Base-by-base conservation (phyloP, 2,329 filamentous ascomycete species). In the Bretziella fagacearum region DNA sequence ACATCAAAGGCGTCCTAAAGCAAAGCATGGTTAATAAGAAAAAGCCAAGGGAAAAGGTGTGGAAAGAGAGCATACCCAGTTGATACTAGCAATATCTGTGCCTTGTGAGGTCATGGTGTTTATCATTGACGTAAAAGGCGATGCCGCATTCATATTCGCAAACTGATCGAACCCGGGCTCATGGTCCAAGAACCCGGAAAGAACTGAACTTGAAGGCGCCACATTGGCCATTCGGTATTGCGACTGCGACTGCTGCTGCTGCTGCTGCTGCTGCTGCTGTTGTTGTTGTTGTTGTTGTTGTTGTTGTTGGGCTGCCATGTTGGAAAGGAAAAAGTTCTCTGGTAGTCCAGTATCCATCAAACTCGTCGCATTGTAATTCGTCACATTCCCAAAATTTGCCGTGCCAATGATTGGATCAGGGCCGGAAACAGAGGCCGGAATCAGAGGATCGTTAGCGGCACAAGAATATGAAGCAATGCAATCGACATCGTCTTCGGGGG, bases 1-100 rank as follows among this genome's bases (percentile, higher is more conserved):
- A 66, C 74, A 51, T 77, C 72, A 41, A 77, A 69, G 10, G 69
- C 67, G 36, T 68, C 67, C 73, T 76, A 45, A 29, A 41, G 4
- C 48, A 50, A 4, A 18, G 40, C 36, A 7, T 8, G 18, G n/a
- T 39, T 3, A 18, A 22, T 8, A 39, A 10, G 7, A 7, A 33
- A 4, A 6, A n/a, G 6, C 20, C 10, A 39, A 5, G 7, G 20
- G 15, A 39, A 17, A 10, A 22, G 10, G 23, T 39, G 18, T 7
- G 10, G 18, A 8, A 4, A 27, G 10, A n/a, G 20, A 22, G 53
- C 65, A 53, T 61, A 70, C 67, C 67, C 67, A 70, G 55, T 70
- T 66, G 52, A 70, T 66, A 40, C 63, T 67, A 26, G 59, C 56
- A 30, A 48, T 48, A 2, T 35, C 39, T 13, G 29, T 17, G 11